phyloP scores from a whole-genome alignment of 192 early-diverging fungal genomes.

The Podila verticillata region DNA sequence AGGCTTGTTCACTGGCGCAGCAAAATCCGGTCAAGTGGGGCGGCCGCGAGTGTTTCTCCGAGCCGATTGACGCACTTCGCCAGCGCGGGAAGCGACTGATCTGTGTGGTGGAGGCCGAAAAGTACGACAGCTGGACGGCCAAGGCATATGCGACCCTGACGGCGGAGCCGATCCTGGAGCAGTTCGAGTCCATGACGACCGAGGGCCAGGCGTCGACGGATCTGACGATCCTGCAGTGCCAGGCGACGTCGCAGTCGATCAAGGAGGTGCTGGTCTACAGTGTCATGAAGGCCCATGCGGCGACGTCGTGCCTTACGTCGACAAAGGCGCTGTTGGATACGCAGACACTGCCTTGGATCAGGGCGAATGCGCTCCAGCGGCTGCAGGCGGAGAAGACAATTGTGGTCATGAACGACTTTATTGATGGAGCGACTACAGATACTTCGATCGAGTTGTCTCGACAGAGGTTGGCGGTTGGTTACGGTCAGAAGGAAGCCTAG shows the following conservation, averaged over 20 bases:
- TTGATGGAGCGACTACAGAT: slow-evolving; percentile 33
- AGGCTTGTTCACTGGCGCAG: slow-evolving; percentile 5
- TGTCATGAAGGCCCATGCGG: slow-evolving; percentile 15
- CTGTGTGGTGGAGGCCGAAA: slow-evolving; percentile 21
- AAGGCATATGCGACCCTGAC: slow-evolving; percentile 20
- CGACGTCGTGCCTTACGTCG: slow-evolving; percentile 28
- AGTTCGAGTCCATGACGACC: slow-evolving; percentile 28
- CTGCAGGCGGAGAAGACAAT: slow-evolving; percentile 21
- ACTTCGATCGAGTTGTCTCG: slow-evolving; percentile 12
- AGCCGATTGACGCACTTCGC: slow-evolving; percentile 20
- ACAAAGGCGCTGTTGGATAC: slow-evolving; percentile 27
- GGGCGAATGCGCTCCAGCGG: slow-evolving; percentile 25
- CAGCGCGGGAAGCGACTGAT: slow-evolving; percentile 6
- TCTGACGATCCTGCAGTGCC: slow-evolving; percentile 27
- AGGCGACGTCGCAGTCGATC: slow-evolving; percentile 34
- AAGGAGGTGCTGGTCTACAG: slow-evolving; percentile 34
- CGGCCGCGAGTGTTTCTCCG: slow-evolving; percentile 17
- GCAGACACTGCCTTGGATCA: slow-evolving; percentile 39
- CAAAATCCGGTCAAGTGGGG: slow-evolving; percentile 1
- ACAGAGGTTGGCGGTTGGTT: slow-evolving; percentile 2
- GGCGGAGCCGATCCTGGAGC: slow-evolving; percentile 12
- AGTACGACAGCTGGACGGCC: slow-evolving; percentile 32
- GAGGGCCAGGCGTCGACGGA: slow-evolving; percentile 22
- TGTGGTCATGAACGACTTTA: slow-evolving; percentile 38
- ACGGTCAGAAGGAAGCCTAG: too few species aligned